Percentiles rank a stretch among this genome's conserved stretches.
Evolutionary conservation across 306 rosid species (phyloP).

Genomic region (Carpinus fangiana): DNA sequence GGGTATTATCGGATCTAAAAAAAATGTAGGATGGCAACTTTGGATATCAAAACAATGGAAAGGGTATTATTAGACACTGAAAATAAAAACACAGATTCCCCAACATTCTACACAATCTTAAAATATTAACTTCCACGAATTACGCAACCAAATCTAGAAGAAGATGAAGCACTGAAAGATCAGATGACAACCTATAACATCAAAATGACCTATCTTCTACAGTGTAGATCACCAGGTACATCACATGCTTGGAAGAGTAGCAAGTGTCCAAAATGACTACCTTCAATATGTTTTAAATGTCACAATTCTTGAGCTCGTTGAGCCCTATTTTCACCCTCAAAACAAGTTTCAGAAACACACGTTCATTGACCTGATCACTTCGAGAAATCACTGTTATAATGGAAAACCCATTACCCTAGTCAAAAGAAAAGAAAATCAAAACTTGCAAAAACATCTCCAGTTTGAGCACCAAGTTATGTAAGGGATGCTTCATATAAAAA

Average conservation of each 20-base stretch:
- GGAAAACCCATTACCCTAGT: constrained; percentile 11
- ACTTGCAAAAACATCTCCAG: constrained; percentile 13
- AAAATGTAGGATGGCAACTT: not conserved
- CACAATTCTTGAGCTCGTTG: constrained; percentile 21
- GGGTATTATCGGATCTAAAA: constrained; percentile 6
- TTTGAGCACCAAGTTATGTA: constrained; percentile 14
- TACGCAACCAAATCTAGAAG: not conserved
- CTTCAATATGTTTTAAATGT: constrained; percentile 15
- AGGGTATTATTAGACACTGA: not conserved
- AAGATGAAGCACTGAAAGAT: constrained; percentile 8
- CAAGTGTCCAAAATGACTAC: constrained; percentile 22
- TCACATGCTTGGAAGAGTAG: constrained; percentile 14
- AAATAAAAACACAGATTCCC: not conserved
- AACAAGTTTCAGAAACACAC: constrained; percentile 14
- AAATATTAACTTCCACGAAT: not conserved
- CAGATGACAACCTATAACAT: constrained; percentile 1
- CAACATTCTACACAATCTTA: not conserved
- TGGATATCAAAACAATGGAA: constrained; percentile 12
- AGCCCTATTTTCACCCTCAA: constrained; percentile 26
- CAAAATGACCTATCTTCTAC: constrained; percentile 7
- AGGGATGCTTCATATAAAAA: constrained; percentile 21
- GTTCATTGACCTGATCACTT: constrained; percentile 33
- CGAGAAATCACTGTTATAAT: constrained; percentile 30
- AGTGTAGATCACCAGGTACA: not conserved
- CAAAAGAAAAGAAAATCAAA: constrained; percentile 29